Conservation (phyloP, 768 basidiomycete genomes). For the Cubamyces lactineus region DNA sequence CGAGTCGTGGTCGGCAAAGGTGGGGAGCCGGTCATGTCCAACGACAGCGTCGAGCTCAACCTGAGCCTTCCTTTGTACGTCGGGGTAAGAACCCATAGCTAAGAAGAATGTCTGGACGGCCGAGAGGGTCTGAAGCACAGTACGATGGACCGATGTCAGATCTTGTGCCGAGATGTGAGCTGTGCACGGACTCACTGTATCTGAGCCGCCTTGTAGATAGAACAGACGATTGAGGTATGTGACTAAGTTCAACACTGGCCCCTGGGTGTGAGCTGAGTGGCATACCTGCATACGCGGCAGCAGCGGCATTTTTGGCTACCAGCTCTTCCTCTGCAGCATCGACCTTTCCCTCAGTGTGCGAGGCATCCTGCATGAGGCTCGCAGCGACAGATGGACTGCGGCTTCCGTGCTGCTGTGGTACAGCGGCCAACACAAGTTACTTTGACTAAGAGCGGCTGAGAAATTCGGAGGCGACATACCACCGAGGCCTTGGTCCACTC, state of each 20-base stretch:
- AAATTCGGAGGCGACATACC: not conserved
- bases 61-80: conserved; percentile 23
- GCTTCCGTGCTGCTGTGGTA: not conserved
- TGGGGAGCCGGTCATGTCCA: conserved; percentile 25
- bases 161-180: too few species aligned
- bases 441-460: not conserved
- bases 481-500: not conserved
- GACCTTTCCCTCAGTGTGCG: not conserved
- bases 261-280: too few species aligned
- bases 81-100: conserved; percentile 21
- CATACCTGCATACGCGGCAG: conserved; percentile 14
- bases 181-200: not conserved
- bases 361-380: not conserved
- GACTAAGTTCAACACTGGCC: too few species aligned
- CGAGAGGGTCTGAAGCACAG: conserved; percentile 12
- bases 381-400: not conserved
- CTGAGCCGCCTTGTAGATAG: not conserved
- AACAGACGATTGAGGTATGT: not conserved
- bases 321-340: not conserved
- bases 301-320: not conserved
- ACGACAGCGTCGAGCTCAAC: conserved; percentile 26
- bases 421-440: too few species aligned
- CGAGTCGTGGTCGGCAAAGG: conserved; percentile 20
- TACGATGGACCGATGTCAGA: too few species aligned
- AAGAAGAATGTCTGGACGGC: conserved; percentile 20